phyloP scores from a whole-genome alignment of 768 basidiomycete species.

The Porpolomopsis calyptriformis region DNA sequence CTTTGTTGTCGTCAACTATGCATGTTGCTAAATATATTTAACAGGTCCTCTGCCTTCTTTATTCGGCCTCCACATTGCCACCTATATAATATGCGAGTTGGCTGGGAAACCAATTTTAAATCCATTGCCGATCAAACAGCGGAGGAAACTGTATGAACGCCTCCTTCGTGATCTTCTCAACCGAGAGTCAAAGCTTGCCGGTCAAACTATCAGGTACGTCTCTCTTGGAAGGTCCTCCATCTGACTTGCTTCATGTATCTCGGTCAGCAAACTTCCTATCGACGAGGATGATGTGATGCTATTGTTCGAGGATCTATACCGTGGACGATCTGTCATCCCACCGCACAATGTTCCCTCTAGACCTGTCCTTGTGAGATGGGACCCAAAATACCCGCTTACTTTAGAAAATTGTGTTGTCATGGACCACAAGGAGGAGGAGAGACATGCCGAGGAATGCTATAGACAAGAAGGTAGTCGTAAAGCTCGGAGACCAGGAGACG shows the following conservation, averaged over 20 bases:
- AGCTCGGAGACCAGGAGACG: constrained; percentile 31
- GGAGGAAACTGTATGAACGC: constrained; percentile 74
- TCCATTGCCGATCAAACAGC: constrained; percentile 77
- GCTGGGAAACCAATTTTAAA: constrained; percentile 77
- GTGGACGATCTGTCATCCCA: constrained; percentile 67
- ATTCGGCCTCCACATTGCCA: constrained; percentile 19
- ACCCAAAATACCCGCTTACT: constrained; percentile 47
- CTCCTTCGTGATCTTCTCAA: constrained; percentile 67
- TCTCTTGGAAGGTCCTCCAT: background rate
- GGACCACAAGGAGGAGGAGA: constrained; percentile 63
- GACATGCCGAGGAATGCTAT: constrained; percentile 44
- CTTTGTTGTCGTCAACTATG: background rate
- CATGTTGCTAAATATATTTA: background rate
- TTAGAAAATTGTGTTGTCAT: constrained; percentile 83
- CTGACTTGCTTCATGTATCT: background rate
- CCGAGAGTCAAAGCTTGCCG: constrained; percentile 61
- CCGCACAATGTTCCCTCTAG: constrained; percentile 65
- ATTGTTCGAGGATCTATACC: constrained; percentile 80
- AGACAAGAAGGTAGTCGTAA: constrained; percentile 14
- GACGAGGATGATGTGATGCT: constrained; percentile 76
- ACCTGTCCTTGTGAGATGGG: constrained; percentile 78
- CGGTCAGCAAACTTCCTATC: constrained; percentile 57
- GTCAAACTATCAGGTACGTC: constrained; percentile 48
- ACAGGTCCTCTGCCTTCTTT: constrained; percentile 75
- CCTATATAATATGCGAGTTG: constrained; percentile 21